Percentiles rank a stretch among this genome's conserved stretches.
Conservation (phyloP, 139 green algal species). For the Eudorina sp. region DNA sequence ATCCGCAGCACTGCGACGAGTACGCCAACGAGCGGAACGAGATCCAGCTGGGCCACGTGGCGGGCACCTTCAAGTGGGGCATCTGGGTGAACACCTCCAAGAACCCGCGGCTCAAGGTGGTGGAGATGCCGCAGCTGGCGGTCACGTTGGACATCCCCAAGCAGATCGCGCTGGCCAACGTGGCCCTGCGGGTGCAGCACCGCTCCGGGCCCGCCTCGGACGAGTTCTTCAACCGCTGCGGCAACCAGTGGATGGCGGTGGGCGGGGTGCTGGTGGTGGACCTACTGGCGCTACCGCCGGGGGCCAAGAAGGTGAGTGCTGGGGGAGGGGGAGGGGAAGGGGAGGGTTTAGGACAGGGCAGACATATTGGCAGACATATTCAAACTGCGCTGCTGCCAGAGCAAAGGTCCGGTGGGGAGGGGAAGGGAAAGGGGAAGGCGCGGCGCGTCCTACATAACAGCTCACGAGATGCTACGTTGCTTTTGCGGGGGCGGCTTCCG, state of each 20-base stretch:
- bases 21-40: conserved; percentile 59
- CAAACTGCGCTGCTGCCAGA: too few relatives aligned
- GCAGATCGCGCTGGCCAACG: conserved; percentile 70
- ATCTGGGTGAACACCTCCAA: conserved; percentile 77
- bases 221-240: conserved; percentile 59
- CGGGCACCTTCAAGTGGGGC: conserved; percentile 57
- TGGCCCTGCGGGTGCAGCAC: conserved; percentile 66
- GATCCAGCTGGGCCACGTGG: conserved; percentile 49
- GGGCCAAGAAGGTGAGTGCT: conserved; percentile 59
- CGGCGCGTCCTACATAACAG: too few relatives aligned
- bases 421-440: too few relatives aligned
- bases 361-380: too few relatives aligned
- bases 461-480: too few relatives aligned
- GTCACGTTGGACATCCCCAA: conserved; percentile 68
- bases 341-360: too few relatives aligned
- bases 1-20: conserved; percentile 51
- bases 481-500: too few relatives aligned
- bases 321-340: neutral
- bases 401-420: too few relatives aligned
- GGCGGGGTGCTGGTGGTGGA: conserved; percentile 68
- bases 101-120: conserved; percentile 61
- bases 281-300: conserved; percentile 64
- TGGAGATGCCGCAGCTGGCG: conserved; percentile 57
- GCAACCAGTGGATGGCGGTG: conserved; percentile 68
- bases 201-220: conserved; percentile 50